Evolutionary conservation across 1,284 basidiomycete genomes (phyloP).

Genomic region (Ceratobasidium papillatum): DNA sequence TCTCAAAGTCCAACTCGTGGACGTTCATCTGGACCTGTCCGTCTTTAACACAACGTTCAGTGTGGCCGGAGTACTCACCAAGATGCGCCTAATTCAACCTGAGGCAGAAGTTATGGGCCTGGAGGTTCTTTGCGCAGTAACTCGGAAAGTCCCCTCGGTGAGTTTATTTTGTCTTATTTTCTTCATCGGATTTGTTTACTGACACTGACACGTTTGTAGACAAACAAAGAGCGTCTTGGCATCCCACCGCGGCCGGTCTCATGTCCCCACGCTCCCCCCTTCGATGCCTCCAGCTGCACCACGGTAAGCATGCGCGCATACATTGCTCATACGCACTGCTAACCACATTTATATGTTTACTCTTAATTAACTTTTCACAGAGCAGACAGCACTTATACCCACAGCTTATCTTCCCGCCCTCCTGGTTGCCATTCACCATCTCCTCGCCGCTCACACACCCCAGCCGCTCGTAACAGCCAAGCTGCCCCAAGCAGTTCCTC

Average conservation of each 20-base stretch:
- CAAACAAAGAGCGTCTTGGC: background rate
- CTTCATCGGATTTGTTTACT: background rate
- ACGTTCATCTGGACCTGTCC: background rate
- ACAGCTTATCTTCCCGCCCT: background rate
- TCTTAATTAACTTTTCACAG: background rate
- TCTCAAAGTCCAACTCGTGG: constrained; percentile 4
- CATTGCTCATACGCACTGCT: background rate
- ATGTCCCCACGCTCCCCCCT: background rate
- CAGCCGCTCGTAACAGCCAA: background rate
- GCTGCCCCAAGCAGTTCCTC: background rate
- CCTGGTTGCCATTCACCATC: background rate
- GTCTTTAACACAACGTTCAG: background rate
- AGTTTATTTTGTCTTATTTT: background rate
- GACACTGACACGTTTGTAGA: background rate
- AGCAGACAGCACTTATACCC: background rate
- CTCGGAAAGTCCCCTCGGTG: background rate
- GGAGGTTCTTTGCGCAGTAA: background rate
- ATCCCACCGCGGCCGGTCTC: background rate
- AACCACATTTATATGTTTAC: background rate
- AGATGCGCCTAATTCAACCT: background rate
- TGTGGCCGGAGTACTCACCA: background rate
- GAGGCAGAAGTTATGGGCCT: background rate
- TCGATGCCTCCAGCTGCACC: background rate
- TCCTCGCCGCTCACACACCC: background rate
- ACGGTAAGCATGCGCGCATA: background rate